Base-by-base conservation (phyloP, 2,329 filamentous ascomycete species). In the Nectriaceae sp. region DNA sequence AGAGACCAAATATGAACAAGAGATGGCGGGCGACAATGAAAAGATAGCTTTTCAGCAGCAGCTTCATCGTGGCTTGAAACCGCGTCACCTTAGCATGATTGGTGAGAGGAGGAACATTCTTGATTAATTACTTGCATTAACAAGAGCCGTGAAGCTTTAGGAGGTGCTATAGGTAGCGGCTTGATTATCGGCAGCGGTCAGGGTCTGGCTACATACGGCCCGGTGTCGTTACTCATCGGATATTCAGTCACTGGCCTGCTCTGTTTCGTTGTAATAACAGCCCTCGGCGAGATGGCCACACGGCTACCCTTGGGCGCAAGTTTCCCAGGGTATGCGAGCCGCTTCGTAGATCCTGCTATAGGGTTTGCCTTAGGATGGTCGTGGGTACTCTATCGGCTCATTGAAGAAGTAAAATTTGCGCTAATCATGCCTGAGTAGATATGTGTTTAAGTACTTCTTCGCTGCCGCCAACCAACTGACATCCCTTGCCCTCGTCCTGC, bases 401-500 rank as follows among this genome's bases (percentile, higher is more conserved):
- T 26, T 13, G 18, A 20, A 13, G 15, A 13, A 19, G 15, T n/a
- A 11, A 11, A 18, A 16, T 21, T 16, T 50, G 56, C 37, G 55
- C 35, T n/a, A n/a, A n/a, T n/a, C n/a, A n/a, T n/a, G n/a, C 18
- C 10, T 21, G 5, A 26, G 6, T 46, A 75, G 73, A 40, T 76
- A 76, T 56, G 87, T 81, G 78, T 78, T 84, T 70, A 77, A 91
- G 83, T 92, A 93, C 66, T 88, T 92, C 65, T 90, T 94, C 61
- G 79, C 87, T 37, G 90, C 87, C 1, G 88, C 89, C 1, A 93
- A 92, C 63, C 88, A 94, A 65, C 74, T 93, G 21, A 92, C 89
- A 1, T 89, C 89, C 16, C 82, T 79, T 11, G 82, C 87, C 4
- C 69, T 93, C 31, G 87, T 92, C 47, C 85, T 94, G 50, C 81